phyloP scores from a whole-genome alignment of 352 stramenopile genomes.

The Pythium apleroticum region DNA sequence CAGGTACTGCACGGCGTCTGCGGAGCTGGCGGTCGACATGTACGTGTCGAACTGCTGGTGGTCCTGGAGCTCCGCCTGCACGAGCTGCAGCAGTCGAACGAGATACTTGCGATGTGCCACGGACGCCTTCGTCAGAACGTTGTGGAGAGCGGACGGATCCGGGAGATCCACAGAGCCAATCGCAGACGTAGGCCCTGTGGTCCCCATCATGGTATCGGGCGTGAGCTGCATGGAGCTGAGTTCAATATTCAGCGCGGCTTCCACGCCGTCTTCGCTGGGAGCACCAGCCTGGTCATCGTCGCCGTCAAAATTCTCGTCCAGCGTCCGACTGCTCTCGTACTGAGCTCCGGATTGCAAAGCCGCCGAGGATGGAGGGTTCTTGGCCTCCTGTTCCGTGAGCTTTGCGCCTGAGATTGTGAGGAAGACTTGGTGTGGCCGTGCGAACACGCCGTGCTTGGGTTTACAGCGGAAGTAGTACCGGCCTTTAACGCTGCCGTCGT shows the following conservation, averaged over 20 bases:
- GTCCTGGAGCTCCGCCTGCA: constrained; percentile 69
- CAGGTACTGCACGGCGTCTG: constrained; percentile 81
- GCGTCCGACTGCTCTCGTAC: constrained; percentile 10
- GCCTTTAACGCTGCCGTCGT: constrained; percentile 82
- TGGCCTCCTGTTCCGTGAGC: constrained; percentile 48
- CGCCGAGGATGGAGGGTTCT: constrained; percentile 19
- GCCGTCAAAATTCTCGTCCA: constrained; percentile 19
- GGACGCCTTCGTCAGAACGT: constrained; percentile 59
- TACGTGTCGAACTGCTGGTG: constrained; percentile 79
- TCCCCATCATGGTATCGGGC: constrained; percentile 17
- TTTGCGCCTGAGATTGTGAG: constrained; percentile 61
- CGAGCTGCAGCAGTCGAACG: constrained; percentile 60
- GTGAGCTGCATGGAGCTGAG: constrained; percentile 25
- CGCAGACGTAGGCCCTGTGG: constrained; percentile 24
- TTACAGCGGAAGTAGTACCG: constrained; percentile 79
- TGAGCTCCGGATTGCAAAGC: background rate
- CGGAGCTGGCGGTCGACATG: constrained; percentile 71
- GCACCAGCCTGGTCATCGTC: constrained; percentile 18
- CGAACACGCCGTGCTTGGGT: constrained; percentile 79
- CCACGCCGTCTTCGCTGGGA: constrained; percentile 34
- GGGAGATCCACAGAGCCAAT: constrained; percentile 31
- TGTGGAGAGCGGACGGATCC: constrained; percentile 59
- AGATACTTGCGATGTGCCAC: constrained; percentile 74
- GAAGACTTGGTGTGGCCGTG: constrained; percentile 74
- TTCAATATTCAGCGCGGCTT: constrained; percentile 27